Conservation (phyloP, 306 rosid genomes). For the Rosa persica region DNA sequence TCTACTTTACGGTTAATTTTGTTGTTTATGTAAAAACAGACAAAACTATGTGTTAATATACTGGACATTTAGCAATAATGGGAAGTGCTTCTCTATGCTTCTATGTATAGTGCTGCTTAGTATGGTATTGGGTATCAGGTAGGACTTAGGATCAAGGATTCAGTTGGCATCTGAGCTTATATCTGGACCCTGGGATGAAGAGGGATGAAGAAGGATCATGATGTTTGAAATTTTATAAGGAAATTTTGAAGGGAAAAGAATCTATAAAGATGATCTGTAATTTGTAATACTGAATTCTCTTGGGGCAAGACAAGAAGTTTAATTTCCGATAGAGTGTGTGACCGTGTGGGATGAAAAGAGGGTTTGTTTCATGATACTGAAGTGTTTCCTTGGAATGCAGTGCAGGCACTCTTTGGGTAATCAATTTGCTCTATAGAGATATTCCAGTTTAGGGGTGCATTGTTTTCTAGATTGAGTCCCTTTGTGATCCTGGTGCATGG, state of each 20-base stretch:
- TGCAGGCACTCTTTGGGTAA: neutral
- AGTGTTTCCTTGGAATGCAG: constrained; percentile 1
- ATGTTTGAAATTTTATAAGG: neutral
- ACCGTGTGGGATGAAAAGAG: neutral
- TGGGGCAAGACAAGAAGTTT: neutral
- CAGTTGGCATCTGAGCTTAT: neutral
- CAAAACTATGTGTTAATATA: neutral
- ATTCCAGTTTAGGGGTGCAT: neutral
- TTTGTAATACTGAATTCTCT: neutral
- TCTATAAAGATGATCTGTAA: neutral
- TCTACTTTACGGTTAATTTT: neutral
- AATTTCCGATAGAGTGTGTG: neutral
- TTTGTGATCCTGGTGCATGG: neutral
- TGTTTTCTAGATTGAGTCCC: neutral
- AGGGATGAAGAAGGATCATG: too few relatives aligned
- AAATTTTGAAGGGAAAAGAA: neutral
- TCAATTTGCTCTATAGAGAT: neutral
- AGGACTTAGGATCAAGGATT: neutral
- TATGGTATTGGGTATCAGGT: neutral
- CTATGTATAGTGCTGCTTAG: neutral
- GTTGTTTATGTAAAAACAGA: neutral
- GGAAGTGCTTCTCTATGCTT: neutral
- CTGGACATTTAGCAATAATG: neutral
- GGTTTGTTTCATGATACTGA: neutral
- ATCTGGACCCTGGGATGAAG: neutral